Evolutionary conservation across 257 asterid genomes (phyloP).

Genomic region (Solanum phureja): DNA sequence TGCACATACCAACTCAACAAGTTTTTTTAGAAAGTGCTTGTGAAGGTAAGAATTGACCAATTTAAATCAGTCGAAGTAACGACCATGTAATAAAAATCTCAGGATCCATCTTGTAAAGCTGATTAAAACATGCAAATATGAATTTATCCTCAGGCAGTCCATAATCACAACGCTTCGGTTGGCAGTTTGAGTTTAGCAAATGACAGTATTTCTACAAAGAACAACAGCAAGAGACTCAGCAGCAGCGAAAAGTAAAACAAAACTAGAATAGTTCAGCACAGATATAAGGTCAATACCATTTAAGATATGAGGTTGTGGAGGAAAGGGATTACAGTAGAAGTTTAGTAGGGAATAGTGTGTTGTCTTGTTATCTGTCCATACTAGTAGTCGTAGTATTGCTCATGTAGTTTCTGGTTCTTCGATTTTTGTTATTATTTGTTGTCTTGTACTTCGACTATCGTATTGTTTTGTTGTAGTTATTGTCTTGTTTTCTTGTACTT

Average conservation of each 20-base stretch:
- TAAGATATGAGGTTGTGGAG: no score
- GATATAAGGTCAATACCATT: background rate
- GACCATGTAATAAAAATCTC: slow-evolving; percentile 79
- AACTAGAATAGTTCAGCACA: background rate
- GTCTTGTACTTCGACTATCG: background rate
- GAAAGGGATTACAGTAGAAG: no score
- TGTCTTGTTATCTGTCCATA: no score
- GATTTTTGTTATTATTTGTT: background rate
- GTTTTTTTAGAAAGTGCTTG: background rate
- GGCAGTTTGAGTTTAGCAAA: slow-evolving; percentile 68
- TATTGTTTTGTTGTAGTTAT: no score
- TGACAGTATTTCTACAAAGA: slow-evolving; percentile 67
- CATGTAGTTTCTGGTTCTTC: background rate
- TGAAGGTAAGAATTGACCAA: background rate
- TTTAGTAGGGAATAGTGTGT: no score
- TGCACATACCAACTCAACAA: slow-evolving; percentile 13
- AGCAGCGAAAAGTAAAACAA: background rate
- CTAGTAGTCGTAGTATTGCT: background rate
- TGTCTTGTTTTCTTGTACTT: no score
- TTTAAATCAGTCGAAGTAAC: background rate
- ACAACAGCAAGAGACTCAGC: background rate
- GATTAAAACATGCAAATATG: slow-evolving; percentile 89
- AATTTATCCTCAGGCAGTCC: slow-evolving; percentile 89
- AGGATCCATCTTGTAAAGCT: slow-evolving; percentile 97
- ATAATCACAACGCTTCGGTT: slow-evolving; percentile 64